Conservation (phyloP, 768 basidiomycete species). For the Artomyces pyxidatus region DNA sequence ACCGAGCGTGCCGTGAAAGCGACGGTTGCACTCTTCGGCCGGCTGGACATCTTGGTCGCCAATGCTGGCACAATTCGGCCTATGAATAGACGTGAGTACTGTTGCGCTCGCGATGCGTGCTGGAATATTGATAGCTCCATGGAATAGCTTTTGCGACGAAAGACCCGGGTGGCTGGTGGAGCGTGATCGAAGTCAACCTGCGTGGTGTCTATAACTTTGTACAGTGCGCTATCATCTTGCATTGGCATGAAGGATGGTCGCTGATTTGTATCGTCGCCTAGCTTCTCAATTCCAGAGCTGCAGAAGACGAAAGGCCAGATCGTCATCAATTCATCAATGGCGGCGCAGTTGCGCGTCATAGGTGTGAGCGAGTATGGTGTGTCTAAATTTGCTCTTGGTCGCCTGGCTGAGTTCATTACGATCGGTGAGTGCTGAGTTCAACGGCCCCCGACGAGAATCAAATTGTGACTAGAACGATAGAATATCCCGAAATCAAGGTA, state of each 20-base stretch:
- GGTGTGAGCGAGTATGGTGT: slow-evolving; percentile 1
- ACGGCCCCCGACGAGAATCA: not conserved
- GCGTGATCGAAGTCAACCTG: slow-evolving; percentile 17
- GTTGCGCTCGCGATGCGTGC: too few relatives aligned
- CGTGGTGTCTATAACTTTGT: slow-evolving; percentile 18
- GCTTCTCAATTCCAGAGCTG: not conserved
- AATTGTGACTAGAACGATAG: not conserved
- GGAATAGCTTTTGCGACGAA: slow-evolving; percentile 12
- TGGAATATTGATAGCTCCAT: not conserved
- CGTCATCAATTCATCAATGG: not conserved
- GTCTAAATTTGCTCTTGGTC: slow-evolving; percentile 4
- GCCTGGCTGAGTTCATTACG: slow-evolving; percentile 6
- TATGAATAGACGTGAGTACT: not conserved
- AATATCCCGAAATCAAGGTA: slow-evolving; percentile 5
- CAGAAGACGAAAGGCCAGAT: slow-evolving; percentile 2
- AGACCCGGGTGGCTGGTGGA: slow-evolving; percentile 20
- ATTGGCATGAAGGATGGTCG: not conserved
- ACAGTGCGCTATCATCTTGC: slow-evolving; percentile 6
- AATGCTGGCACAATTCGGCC: slow-evolving; percentile 6
- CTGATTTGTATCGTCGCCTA: not conserved
- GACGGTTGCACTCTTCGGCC: slow-evolving; percentile 15
- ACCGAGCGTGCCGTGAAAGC: slow-evolving; percentile 3
- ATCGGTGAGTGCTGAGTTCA: not conserved
- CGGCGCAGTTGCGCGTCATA: not conserved
- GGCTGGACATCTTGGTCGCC: slow-evolving; percentile 17